Evolutionary conservation across 306 rosid species (phyloP).

Genomic region (Begonia peltatifolia): DNA sequence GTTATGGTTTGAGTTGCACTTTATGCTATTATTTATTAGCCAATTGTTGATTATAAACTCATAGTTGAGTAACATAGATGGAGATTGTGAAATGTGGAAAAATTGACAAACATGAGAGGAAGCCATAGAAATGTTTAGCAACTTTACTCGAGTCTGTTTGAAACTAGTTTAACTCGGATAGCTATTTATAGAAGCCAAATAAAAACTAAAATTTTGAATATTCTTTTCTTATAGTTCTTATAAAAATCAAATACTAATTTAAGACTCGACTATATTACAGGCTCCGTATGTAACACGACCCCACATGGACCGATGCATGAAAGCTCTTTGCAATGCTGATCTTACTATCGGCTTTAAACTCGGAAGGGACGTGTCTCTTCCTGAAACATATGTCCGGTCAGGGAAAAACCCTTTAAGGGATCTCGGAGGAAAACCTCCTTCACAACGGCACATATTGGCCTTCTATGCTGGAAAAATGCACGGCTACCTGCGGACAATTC

Average conservation of each 20-base stretch:
- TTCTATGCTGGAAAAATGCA: conserved; percentile 85
- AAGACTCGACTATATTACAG: conserved; percentile 23
- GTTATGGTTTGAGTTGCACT: no score
- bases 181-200: no score
- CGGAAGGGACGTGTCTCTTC: conserved; percentile 82
- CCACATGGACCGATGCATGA: conserved; percentile 92
- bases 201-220: background rate
- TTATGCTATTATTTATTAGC: no score
- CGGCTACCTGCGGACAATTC: conserved; percentile 61
- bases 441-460: conserved; percentile 53
- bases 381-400: conserved; percentile 70
- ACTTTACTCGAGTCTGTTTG: no score
- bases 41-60: no score
- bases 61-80: no score
- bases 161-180: no score
- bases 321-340: conserved; percentile 90
- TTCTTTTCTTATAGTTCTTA: background rate
- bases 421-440: conserved; percentile 74
- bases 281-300: conserved; percentile 96
- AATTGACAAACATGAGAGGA: no score
- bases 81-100: no score
- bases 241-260: no score
- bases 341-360: conserved; percentile 77
- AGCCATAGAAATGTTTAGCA: no score
- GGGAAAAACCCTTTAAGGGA: conserved; percentile 61